Evolutionary conservation across 345 rosid species (phyloP).

Genomic region (Turritis glabra): DNA sequence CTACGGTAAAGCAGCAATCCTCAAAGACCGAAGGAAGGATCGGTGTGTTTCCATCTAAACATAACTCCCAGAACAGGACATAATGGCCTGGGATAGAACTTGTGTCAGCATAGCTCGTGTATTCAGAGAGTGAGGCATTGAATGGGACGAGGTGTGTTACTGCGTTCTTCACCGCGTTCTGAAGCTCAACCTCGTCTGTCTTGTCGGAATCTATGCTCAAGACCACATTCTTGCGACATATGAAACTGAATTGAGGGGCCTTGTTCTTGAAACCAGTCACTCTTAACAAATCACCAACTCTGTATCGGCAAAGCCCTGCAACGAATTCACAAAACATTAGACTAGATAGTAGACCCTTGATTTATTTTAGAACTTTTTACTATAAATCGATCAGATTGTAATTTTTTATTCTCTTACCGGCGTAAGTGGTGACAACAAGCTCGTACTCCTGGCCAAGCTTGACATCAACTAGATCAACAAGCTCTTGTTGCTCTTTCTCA

Average conservation of each 20-base stretch:
- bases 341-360: neutral
- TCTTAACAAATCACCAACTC: conserved; percentile 89
- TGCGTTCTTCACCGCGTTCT: conserved; percentile 84
- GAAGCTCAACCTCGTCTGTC: conserved; percentile 97
- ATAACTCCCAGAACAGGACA: conserved; percentile 86
- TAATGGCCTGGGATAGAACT: conserved; percentile 79
- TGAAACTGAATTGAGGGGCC: conserved; percentile 91
- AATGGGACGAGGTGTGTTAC: conserved; percentile 78
- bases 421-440: conserved; percentile 96
- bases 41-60: conserved; percentile 64
- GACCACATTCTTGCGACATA: conserved; percentile 92
- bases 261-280: conserved; percentile 98
- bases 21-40: conserved; percentile 88
- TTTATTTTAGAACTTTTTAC: neutral
- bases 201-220: conserved; percentile 92
- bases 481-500: conserved; percentile 72
- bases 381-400: neutral
- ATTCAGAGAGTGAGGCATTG: conserved; percentile 70
- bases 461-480: conserved; percentile 93
- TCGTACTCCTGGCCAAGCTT: conserved; percentile 94
- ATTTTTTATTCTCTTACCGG: conserved; percentile 48
- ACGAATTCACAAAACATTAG: conserved; percentile 8
- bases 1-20: conserved; percentile 87
- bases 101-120: conserved; percentile 91
- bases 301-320: conserved; percentile 80